These are phyloP conservation scores for Alternaria novae-zelandiae DNA, from an alignment of 2,329 filamentous ascomycete species.

Conservation along the genomic window DNA sequence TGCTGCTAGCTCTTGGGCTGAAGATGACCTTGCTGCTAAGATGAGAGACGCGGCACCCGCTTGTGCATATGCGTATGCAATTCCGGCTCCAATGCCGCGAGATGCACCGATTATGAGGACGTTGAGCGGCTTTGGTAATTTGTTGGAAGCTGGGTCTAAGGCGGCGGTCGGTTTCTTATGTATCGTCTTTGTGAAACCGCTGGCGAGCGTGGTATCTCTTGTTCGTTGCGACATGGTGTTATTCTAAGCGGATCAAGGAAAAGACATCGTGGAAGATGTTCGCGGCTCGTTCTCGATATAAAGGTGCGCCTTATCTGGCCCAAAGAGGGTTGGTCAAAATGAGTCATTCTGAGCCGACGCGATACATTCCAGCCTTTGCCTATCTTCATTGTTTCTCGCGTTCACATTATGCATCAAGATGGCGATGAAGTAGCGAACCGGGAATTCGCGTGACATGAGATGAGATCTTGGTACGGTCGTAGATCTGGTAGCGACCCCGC, in stretches of 20 bases:
- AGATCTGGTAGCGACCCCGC: neutral
- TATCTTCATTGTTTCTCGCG: neutral
- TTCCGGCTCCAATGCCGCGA: constrained; percentile 39
- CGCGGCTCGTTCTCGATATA: neutral
- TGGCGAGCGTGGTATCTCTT: constrained; percentile 24
- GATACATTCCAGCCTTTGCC: neutral
- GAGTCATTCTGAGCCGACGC: neutral
- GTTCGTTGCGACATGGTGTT: constrained; percentile 15
- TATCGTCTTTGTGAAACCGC: constrained; percentile 19
- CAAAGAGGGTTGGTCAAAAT: neutral
- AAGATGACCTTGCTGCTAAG: constrained; percentile 34
- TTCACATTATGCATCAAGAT: neutral
- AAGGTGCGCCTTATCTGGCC: neutral
- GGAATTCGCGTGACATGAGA: neutral
- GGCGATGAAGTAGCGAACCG: neutral
- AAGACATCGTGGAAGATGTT: neutral
- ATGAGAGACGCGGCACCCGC: constrained; percentile 32
- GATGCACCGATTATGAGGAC: constrained; percentile 45
- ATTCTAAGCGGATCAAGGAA: neutral
- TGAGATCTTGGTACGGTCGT: neutral
- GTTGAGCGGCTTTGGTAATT: constrained; percentile 25
- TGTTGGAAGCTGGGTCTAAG: constrained; percentile 25
- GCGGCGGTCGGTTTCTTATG: constrained; percentile 18
- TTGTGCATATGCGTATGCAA: constrained; percentile 38
- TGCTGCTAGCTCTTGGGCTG: constrained; percentile 12